A percentile compares a stretch with the other conserved stretches of the same genome.
Conservation (phyloP, 2,329 filamentous ascomycete genomes). For the Fusarium sp. region DNA sequence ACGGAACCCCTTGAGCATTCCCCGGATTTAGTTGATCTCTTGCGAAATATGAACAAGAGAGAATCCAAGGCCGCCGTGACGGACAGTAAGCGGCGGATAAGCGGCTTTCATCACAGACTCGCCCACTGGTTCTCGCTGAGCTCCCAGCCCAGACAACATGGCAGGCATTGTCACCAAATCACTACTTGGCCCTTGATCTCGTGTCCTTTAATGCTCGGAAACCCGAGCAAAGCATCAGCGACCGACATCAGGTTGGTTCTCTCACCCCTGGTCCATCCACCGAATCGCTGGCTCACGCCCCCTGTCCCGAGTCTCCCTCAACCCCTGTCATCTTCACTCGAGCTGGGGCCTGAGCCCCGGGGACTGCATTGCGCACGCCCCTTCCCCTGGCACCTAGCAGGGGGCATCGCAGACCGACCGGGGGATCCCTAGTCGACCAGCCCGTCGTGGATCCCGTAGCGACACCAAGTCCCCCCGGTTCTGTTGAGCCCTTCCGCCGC, state of each 20-base stretch:
- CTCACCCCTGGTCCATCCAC: slow-evolving; percentile 18
- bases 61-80: slow-evolving; percentile 6
- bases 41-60: slow-evolving; percentile 3
- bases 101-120: not conserved
- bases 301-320: slow-evolving; percentile 27
- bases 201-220: slow-evolving; percentile 1
- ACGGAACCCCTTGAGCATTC: slow-evolving; percentile 43
- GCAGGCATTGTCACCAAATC: no score
- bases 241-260: slow-evolving; percentile 15
- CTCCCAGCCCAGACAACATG: no score
- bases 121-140: no score
- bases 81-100: slow-evolving; percentile 26
- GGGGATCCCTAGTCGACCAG: slow-evolving; percentile 35
- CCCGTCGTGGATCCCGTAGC: slow-evolving; percentile 43
- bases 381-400: slow-evolving; percentile 30
- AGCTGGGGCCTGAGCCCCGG: slow-evolving; percentile 9
- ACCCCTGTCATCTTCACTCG: slow-evolving; percentile 27
- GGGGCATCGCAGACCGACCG: slow-evolving; percentile 18
- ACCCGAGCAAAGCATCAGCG: slow-evolving; percentile 2
- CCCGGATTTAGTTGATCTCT: slow-evolving; percentile 43
- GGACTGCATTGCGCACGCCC: slow-evolving; percentile 31
- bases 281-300: slow-evolving; percentile 31
- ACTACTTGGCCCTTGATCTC: slow-evolving; percentile 3
- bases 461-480: slow-evolving; percentile 32
- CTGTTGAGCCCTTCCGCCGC: slow-evolving; percentile 50